These are phyloP conservation scores for Ormosia emarginata DNA, from an alignment of 306 rosid genomes.

Conservation along the genomic window DNA sequence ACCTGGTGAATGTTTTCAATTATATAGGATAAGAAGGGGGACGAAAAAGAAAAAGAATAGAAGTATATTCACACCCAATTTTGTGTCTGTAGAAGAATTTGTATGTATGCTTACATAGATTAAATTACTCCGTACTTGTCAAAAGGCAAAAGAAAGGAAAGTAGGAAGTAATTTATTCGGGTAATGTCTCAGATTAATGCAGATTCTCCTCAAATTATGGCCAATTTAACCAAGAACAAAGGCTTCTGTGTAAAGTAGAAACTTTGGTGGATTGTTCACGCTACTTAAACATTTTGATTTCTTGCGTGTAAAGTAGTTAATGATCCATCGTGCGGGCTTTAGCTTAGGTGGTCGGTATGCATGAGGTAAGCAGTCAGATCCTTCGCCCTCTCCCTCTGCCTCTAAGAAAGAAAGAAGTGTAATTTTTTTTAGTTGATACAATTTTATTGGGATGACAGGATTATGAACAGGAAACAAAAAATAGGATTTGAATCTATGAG, in stretches of 20 bases:
- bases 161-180: not conserved
- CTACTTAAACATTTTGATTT: not conserved
- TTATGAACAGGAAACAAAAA: not conserved
- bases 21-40: not conserved
- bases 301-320: not conserved
- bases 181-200: not conserved
- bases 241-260: not conserved
- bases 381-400: not conserved
- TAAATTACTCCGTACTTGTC: not conserved
- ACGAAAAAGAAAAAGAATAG: not conserved
- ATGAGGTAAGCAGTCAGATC: not conserved
- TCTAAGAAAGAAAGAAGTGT: not conserved
- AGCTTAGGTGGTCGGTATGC: not conserved
- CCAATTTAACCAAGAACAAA: not conserved
- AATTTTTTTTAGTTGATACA: not conserved
- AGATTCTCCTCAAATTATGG: not conserved
- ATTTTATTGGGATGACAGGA: not conserved
- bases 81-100: constrained; percentile 8
- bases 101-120: constrained; percentile 1
- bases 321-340: not conserved
- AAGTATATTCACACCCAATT: constrained; percentile 4
- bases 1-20: not conserved
- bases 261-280: not conserved
- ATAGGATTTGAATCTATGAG: not conserved
- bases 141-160: not conserved